Base-by-base conservation (phyloP, 2,329 filamentous ascomycete species). In the Leptographium galeiforme region DNA sequence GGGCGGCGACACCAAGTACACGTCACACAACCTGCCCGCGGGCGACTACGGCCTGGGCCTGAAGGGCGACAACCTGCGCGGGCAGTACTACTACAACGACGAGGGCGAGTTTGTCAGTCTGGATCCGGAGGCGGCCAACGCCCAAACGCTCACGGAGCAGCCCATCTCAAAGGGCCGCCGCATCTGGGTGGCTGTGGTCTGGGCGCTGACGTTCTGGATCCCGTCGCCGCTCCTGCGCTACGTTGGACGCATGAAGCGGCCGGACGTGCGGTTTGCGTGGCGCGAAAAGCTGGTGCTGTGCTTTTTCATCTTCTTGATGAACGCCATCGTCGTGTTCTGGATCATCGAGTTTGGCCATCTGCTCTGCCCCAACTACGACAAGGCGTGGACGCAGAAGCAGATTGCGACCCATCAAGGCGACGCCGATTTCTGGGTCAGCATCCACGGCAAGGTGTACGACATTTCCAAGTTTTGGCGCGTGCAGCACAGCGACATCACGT, bases 201-300 rank as follows among this genome's bases (percentile, higher is more conserved):
- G 90, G 89, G 78, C 79, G 1, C 60, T 94, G 49, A 98, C 93
- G 0, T 97, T 89, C 66, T 97, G 87, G 86, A 93, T 96, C 59
- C 93, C 93, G 0, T 97, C 91, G 0, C 86, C 88, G 48, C 59
- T 87, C 2, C 80, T 98, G 16, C 78, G 79, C n/a, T 84, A 76
- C 56, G 63, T 97, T 55, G 93, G 93, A 36, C 87, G 91, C 25
- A 98, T 98, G 93, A 94, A 95, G 70, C 84, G 93, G 53, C 93
- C 90, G 2, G 93, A 98, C 69, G 89, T 98, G 10, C 87, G 93
- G 32, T 87, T 96, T 81, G 93, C 93, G 0, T 98, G 93, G 93
- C 81, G 93, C 68, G 93, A 98, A 64, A 98, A 98, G 69, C 51
- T 98, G 12, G 85, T 93, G 0, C 73, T 98, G 12, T 82, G 90